Evolutionary conservation across 371 early-diverging fungal species (phyloP), one percentile per base, ranked within the genome.

Genomic region (Sporodiniella umbellata): DNA sequence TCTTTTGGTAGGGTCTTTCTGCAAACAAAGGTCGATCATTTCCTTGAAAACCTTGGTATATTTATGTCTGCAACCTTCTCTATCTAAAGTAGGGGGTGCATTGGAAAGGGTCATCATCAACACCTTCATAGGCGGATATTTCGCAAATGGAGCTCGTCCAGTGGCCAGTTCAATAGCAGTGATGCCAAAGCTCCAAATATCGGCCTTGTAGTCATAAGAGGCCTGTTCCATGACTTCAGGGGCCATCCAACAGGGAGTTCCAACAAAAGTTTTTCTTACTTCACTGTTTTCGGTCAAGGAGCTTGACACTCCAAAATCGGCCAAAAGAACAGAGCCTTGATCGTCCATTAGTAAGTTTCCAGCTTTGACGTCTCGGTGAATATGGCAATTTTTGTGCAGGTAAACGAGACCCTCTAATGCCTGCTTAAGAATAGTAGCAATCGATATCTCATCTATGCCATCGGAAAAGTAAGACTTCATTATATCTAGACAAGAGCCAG

Each of bases 111-210:
- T 94, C 73, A 94, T 72, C 90, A 92, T 88, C 18, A 92, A 60
- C 1, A 68, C 90, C 72, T 92, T 93, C 54, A 93, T 72, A 0
- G 94, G 94, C 8, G 94, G 91, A 52, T 78, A 90, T 61, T 91
- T 92, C 4, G 94, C 90, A 63, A 90, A 93, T 6, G 95, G 95
- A 22, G 95, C 94, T 51, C 88, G 87, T 24, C 94, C 94, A 11
- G 83, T 87, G 8, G 94, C 92, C 26, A 95, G 72, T 63, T 95
- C 95, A 42, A 93, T 63, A 0, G 90, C 82, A 2, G 93, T 92
- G 39, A 95, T 93, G 40, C 95, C 95, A 66, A 95, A 90, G 46
- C 88, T 86, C 92, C 94, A 95, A 48, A 92, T 91, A 59, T 95
- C 95, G 1, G 93, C 95, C 62, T 90, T 89, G 59, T 79, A 87